phyloP scores from a whole-genome alignment of 2,329 filamentous ascomycete species.

The Monosporascus cannonballus region DNA sequence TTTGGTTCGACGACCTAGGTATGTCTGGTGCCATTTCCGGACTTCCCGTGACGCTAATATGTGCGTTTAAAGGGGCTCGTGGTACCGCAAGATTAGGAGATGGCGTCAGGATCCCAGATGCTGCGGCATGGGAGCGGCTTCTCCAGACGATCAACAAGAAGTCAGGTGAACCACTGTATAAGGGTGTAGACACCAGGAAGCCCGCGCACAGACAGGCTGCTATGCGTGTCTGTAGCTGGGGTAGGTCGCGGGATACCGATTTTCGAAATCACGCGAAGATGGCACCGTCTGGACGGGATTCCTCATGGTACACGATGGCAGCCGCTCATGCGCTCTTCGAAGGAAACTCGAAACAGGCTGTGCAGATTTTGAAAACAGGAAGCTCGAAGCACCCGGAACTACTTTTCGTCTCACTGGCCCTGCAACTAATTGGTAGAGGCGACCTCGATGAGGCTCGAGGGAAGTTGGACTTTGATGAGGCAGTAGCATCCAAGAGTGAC shows the following conservation, averaged over 20 bases:
- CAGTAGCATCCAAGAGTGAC: conserved; percentile 59
- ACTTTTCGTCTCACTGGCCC: conserved; percentile 60
- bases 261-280: conserved; percentile 38
- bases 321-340: conserved; percentile 72
- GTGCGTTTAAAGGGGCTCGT: conserved; percentile 35
- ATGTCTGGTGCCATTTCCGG: conserved; percentile 20
- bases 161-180: conserved; percentile 55
- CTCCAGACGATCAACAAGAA: conserved; percentile 60
- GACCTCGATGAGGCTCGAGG: conserved; percentile 38
- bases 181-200: conserved; percentile 56
- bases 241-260: conserved; percentile 44
- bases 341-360: conserved; percentile 61
- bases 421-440: conserved; percentile 55
- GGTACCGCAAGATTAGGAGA: conserved; percentile 41
- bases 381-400: conserved; percentile 58
- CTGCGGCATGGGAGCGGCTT: conserved; percentile 51
- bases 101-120: conserved; percentile 39
- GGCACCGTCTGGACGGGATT: conserved; percentile 41
- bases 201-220: conserved; percentile 69
- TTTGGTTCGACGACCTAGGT: conserved; percentile 69
- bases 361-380: conserved; percentile 63
- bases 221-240: conserved; percentile 69
- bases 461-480: conserved; percentile 53
- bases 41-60: conserved; percentile 2
- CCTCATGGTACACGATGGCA: conserved; percentile 61